Evolutionary conservation across 78 protist genomes (phyloP).

Genomic region (Pigoraptor vietnamica): DNA sequence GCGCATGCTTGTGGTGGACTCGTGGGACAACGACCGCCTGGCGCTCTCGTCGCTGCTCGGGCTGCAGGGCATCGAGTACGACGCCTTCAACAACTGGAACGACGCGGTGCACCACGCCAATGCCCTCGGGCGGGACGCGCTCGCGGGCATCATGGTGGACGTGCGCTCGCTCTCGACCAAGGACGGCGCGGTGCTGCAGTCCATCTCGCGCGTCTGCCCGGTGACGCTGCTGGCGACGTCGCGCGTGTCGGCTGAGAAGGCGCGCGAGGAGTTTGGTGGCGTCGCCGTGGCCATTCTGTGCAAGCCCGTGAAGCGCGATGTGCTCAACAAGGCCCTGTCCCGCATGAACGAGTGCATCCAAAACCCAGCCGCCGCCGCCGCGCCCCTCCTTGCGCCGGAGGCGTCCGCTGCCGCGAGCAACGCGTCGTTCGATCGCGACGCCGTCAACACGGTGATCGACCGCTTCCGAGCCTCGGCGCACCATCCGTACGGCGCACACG

Average conservation of each 20-base stretch:
- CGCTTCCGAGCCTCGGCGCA: no score
- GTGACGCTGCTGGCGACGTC: not conserved
- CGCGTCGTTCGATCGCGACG: not conserved
- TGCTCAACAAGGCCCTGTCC: not conserved
- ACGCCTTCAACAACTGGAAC: not conserved
- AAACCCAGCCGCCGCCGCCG: not conserved
- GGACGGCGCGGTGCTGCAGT: not conserved
- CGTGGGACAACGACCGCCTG: not conserved
- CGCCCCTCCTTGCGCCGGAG: not conserved
- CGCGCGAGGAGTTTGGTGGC: not conserved
- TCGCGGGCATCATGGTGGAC: not conserved
- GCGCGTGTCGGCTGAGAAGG: not conserved
- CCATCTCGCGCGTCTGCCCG: not conserved
- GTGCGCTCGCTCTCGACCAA: not conserved
- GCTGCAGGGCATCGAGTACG: not conserved
- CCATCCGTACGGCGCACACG: no score
- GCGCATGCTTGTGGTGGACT: not conserved
- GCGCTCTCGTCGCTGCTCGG: not conserved
- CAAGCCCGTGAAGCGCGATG: not conserved
- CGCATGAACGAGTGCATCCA: not conserved
- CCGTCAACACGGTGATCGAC: not conserved
- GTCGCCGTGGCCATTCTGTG: not conserved
- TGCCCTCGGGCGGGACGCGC: not conserved
- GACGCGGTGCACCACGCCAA: not conserved
- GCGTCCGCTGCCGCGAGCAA: not conserved